phyloP scores from a whole-genome alignment of 495 filamentous ascomycete genomes.

The Lentithecium fluviatile region DNA sequence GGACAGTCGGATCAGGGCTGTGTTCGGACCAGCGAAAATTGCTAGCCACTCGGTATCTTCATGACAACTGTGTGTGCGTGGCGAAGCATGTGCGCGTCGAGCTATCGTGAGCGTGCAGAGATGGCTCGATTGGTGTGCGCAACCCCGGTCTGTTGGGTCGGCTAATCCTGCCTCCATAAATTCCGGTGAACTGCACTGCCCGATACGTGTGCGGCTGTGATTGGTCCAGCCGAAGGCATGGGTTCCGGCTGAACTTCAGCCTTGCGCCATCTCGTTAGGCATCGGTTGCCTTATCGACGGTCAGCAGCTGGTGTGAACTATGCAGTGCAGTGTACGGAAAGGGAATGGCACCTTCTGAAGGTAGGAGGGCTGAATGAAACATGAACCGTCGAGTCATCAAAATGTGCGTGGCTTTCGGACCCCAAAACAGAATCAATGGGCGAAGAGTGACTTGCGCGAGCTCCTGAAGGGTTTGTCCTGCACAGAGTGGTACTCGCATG shows the following conservation, averaged over 20 bases:
- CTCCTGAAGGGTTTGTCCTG: too few species aligned
- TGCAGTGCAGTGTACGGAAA: not conserved
- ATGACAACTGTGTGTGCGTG: too few species aligned
- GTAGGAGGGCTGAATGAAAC: too few species aligned
- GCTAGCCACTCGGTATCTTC: too few species aligned
- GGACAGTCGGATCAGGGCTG: too few species aligned
- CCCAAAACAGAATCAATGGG: too few species aligned
- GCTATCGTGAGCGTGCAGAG: not conserved
- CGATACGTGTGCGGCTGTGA: not conserved
- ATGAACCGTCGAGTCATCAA: too few species aligned
- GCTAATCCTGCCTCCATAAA: constrained; percentile 1
- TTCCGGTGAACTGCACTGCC: not conserved
- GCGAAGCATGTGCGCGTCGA: not conserved
- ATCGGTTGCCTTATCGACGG: not conserved
- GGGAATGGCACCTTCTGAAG: not conserved
- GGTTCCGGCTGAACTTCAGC: not conserved
- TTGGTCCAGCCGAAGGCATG: not conserved
- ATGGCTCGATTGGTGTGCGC: not conserved
- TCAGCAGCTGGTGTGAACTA: not conserved
- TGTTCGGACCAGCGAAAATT: too few species aligned
- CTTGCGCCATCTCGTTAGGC: not conserved
- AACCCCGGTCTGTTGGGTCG: not conserved
- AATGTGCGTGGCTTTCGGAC: too few species aligned
- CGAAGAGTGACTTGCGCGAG: too few species aligned
- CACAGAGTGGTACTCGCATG: too few species aligned